Evolutionary conservation across 2,329 filamentous ascomycete species (phyloP), one percentile per base, ranked within the genome.

Genomic region (Apiospora sp.): DNA sequence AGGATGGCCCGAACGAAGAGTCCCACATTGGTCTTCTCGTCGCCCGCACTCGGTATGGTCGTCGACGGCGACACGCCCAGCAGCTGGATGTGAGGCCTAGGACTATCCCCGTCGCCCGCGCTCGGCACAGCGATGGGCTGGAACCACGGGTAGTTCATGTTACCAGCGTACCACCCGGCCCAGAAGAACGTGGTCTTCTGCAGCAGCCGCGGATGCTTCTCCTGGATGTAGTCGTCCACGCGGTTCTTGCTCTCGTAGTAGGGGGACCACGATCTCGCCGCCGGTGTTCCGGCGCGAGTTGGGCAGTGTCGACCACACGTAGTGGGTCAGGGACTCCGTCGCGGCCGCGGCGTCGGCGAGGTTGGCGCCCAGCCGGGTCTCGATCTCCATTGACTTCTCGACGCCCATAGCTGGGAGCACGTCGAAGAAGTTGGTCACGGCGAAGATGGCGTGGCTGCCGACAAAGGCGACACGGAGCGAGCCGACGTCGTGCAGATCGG

Each of bases 371-470:
- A 72, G 68, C 13, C 30, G 37, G 22, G 68, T 67, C 58, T 73
- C 73, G 30, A 64, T 48, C 19, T 19, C 68, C 22, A 69, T 69
- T 4, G 72, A 64, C 8, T 30, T 34, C n/a, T 72, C 27, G 43
- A 54, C 41, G 24, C 71, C 68, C 34, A 58, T 54, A 22, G 67
- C 30, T 24, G 61, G 54, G 30, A 73, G 49, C 19, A 37, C 44
- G 14, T 69, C 68, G 48, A 46, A 73, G 44, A 68, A 73, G 24
- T 74, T 61, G 14, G 76, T 77, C 43, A 76, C 77, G 46, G 75
- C 73, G 58, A 78, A 78, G 70, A 78, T 76, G n/a, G 75, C 74
- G 44, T 76, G 72, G 7, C 67, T 73, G 19, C 74, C 76, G 7
- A 70, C 61, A 43, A 78, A 78, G 10, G 76, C 76, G 19, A 51